These are phyloP conservation scores for Dendrobium huoshanense DNA, from an alignment of 106 monocot genomes.

Conservation along the genomic window DNA sequence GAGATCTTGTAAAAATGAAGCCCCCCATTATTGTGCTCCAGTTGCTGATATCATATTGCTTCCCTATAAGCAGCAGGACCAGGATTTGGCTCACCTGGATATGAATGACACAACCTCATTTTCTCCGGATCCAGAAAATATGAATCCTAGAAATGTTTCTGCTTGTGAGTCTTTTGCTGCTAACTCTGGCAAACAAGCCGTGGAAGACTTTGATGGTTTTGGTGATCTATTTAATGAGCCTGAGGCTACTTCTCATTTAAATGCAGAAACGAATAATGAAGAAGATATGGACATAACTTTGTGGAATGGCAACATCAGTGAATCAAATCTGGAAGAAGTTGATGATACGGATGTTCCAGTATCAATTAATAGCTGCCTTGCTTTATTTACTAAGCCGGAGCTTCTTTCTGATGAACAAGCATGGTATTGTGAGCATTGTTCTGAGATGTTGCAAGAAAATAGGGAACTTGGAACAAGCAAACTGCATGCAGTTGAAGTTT, in stretches of 20 bases:
- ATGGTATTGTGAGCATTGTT: slow-evolving; percentile 88
- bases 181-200: slow-evolving; percentile 25
- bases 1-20: slow-evolving; percentile 11
- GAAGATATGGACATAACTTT: slow-evolving; percentile 51
- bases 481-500: not conserved
- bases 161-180: slow-evolving; percentile 9
- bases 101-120: slow-evolving; percentile 12
- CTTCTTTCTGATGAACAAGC: slow-evolving; percentile 76
- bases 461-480: slow-evolving; percentile 10
- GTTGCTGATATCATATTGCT: slow-evolving; percentile 28
- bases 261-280: slow-evolving; percentile 14
- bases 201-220: slow-evolving; percentile 69
- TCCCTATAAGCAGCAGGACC: slow-evolving; percentile 35
- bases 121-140: slow-evolving; percentile 23
- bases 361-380: slow-evolving; percentile 73
- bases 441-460: slow-evolving; percentile 21
- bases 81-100: slow-evolving; percentile 16
- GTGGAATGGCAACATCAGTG: slow-evolving; percentile 35
- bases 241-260: slow-evolving; percentile 47
- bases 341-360: slow-evolving; percentile 61
- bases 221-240: slow-evolving; percentile 82
- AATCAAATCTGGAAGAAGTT: slow-evolving; percentile 55
- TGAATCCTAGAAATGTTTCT: slow-evolving; percentile 3
- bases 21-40: slow-evolving; percentile 16
- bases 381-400: slow-evolving; percentile 77